Evolutionary conservation across 208 protist species (phyloP).

Genomic region (Trypanosoma theileri): DNA sequence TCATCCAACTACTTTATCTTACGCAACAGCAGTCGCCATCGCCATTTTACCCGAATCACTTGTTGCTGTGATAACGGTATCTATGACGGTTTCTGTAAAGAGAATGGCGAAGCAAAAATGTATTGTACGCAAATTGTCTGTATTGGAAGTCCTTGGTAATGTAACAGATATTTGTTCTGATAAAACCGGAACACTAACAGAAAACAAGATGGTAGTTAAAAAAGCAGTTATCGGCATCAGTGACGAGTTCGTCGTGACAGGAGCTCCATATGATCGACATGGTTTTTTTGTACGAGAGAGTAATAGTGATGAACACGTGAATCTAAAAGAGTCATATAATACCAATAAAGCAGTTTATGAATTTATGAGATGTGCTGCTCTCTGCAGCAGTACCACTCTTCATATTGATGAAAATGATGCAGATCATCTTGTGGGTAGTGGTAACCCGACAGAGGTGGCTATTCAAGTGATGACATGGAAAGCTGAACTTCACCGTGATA

Average conservation of each 20-base stretch:
- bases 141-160: constrained; percentile 88
- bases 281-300: constrained; percentile 60
- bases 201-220: constrained; percentile 93
- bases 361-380: constrained; percentile 74
- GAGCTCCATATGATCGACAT: constrained; percentile 71
- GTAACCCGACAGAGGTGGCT: constrained; percentile 87
- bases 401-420: constrained; percentile 61
- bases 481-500: constrained; percentile 63
- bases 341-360: constrained; percentile 56
- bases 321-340: constrained; percentile 41
- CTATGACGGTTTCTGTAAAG: constrained; percentile 84
- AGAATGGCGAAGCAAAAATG: constrained; percentile 86
- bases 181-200: constrained; percentile 94
- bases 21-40: constrained; percentile 84
- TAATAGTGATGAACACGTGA: constrained; percentile 33
- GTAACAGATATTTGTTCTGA: constrained; percentile 93
- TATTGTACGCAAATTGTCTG: constrained; percentile 80
- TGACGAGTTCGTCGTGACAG: constrained; percentile 60
- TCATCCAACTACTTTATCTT: constrained; percentile 59
- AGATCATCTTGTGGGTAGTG: constrained; percentile 64
- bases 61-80: constrained; percentile 77
- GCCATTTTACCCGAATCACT: constrained; percentile 91
- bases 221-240: constrained; percentile 66
- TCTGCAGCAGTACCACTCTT: constrained; percentile 76
- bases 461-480: constrained; percentile 92